Evolutionary conservation across 2,329 filamentous ascomycete genomes (phyloP), one percentile per base, ranked within the genome.

Genomic region (Clarireedia paspali): DNA sequence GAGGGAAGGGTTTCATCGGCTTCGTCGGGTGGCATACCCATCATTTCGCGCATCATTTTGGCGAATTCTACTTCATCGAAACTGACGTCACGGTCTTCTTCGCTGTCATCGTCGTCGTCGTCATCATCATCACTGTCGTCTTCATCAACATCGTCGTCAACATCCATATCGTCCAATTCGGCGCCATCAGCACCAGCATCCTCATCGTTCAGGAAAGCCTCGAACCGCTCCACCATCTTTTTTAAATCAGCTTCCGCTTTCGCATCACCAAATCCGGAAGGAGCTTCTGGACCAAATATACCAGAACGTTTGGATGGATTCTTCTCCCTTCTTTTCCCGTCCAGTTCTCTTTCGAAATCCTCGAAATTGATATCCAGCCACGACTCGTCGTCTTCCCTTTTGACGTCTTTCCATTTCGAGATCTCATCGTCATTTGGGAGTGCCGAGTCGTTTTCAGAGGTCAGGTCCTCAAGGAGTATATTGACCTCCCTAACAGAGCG

Each of bases 321-420:
- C 61, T 73, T 71, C 53, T 76, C 70, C 1, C 73, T 68, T 6
- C 66, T 68, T 40, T 72, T 71, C 0, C 80, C 78, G 30, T 80
- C 76, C 1, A 99, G 74, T 68, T 96, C 91, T 27, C 80, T 78
- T 65, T 96, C 91, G 55, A 99, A 90, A 60, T 96, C 91, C 17
- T 87, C 80, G 63, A 90, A 96, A 67, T 91, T 85, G 56, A 99
- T 95, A 64, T 97, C 85, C 61, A 99, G 77, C 94, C 94, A 99
- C 23, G 81, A 79, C 64, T 97, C 94, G 63, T 91, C 83, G 59
- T 97, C 92, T 50, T 92, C 82, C n/a, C 74, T 77, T 30, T 75
- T 72, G 2, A 68, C 67, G 30, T 77, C 71, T 38, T 78, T 75
- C 92, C 94, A 97, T 2, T 68, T 64, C 26, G 71, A 70, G 9